These are phyloP conservation scores for Musa itinerans DNA, from an alignment of 176 grass and related monocot species.

Conservation along the genomic window DNA sequence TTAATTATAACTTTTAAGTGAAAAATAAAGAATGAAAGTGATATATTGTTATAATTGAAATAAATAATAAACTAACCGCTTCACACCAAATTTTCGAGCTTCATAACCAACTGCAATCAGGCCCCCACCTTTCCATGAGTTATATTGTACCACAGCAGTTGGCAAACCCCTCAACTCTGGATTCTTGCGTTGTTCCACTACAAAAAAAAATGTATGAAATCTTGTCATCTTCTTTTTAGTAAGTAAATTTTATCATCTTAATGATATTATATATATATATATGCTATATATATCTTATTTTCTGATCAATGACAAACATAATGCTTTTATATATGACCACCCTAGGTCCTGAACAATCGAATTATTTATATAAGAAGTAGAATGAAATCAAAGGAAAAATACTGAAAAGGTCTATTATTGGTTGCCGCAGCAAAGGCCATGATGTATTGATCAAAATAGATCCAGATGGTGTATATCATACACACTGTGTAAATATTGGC, in stretches of 20 bases:
- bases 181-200: slow-evolving; percentile 80
- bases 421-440: no score
- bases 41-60: not conserved
- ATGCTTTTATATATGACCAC: not conserved
- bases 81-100: slow-evolving; percentile 79
- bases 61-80: slow-evolving; percentile 42
- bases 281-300: not conserved
- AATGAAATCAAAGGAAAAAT: no score
- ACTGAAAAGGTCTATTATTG: no score
- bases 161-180: slow-evolving; percentile 64
- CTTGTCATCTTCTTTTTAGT: not conserved
- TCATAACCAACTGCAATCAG: slow-evolving; percentile 96
- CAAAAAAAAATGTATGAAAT: not conserved
- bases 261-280: not conserved
- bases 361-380: not conserved
- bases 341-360: not conserved
- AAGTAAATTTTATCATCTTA: not conserved
- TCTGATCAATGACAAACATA: not conserved
- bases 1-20: not conserved
- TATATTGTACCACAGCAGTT: slow-evolving; percentile 91
- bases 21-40: not conserved
- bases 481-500: not conserved
- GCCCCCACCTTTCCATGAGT: slow-evolving; percentile 80
- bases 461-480: not conserved
- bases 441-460: not conserved